Evolutionary conservation across 177 flowering plant genomes (phyloP).

Genomic region (Vitis hybrid): DNA sequence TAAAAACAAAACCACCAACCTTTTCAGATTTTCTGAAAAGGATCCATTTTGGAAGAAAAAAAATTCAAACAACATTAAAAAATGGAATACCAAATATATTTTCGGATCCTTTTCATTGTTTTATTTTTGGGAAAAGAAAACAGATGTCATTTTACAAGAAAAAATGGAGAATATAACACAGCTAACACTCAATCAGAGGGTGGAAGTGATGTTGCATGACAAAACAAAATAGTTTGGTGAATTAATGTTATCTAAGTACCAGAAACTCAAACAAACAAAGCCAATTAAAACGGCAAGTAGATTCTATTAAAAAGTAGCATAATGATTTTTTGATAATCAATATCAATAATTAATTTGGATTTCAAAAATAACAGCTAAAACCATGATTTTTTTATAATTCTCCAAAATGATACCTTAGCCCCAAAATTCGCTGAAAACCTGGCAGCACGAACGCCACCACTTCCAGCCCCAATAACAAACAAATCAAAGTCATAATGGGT

Average conservation of each 20-base stretch:
- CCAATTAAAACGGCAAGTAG: not conserved
- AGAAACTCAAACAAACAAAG: not conserved
- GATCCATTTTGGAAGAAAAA: no score
- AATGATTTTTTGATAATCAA: no score
- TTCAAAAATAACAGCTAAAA: not conserved
- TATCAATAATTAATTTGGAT: not conserved
- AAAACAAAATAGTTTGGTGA: not conserved
- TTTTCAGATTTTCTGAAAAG: no score
- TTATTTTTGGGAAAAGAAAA: no score
- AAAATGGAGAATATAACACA: no score
- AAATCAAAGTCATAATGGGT: constrained; percentile 75
- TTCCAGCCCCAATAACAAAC: constrained; percentile 96
- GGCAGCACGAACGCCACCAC: constrained; percentile 94
- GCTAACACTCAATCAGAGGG: no score
- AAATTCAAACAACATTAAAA: no score
- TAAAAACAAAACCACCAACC: no score
- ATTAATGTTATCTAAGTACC: not conserved
- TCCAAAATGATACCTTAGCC: constrained; percentile 61
- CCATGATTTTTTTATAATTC: not conserved
- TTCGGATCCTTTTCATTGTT: no score
- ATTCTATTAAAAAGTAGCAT: not conserved
- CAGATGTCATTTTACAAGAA: no score
- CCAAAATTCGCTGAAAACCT: constrained; percentile 83
- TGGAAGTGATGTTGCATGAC: no score
- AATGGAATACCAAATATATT: no score